Base-by-base conservation (phyloP, 2,329 filamentous ascomycete genomes). In the Byssothecium circinans region DNA sequence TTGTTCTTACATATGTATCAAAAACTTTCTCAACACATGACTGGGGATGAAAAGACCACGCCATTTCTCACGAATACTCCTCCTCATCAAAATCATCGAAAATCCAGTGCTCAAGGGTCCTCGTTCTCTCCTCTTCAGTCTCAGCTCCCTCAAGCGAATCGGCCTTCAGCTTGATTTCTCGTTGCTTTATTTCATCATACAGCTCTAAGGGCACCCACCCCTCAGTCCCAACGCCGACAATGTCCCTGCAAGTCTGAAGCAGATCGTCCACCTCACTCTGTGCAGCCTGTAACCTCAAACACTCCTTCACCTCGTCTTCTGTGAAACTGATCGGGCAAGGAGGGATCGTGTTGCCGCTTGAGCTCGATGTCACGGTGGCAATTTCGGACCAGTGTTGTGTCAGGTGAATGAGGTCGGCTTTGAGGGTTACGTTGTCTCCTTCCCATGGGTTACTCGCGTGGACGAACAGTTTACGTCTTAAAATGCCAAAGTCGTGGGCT, bases 41-140 rank as follows among this genome's bases (percentile, higher is more conserved):
- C n/a, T n/a, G n/a, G n/a, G n/a, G n/a, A n/a, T n/a, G n/a, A n/a
- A n/a, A n/a, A n/a, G n/a, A n/a, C n/a, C n/a, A n/a, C n/a, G n/a
- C n/a, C n/a, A n/a, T n/a, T n/a, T n/a, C n/a, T n/a, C n/a, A 61
- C 27, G 47, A 46, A 53, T 64, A 62, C 47, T 60, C 55, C 18
- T 58, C 53, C 53, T 70, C 66, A 52, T 68, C 60, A 45, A 65
- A 62, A 45, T 70, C 64, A 48, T 65, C 62, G 38, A 65, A 64
- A 5, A 58, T 49, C 63, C 61, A 66, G 51, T 66, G 59, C 51
- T 60, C 50, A 12, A 4, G 27, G 22, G 61, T 20, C 35, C 19
- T 54, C 41, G 25, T 17, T 29, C 55, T 43, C 42, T 61, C 60
- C 18, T 58, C 50, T 10, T 60, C 47, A 30, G 56, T 53, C 44